These are phyloP conservation scores for Rhizomucor miehei DNA, from an alignment of 371 early-diverging fungal species.

Conservation along the genomic window DNA sequence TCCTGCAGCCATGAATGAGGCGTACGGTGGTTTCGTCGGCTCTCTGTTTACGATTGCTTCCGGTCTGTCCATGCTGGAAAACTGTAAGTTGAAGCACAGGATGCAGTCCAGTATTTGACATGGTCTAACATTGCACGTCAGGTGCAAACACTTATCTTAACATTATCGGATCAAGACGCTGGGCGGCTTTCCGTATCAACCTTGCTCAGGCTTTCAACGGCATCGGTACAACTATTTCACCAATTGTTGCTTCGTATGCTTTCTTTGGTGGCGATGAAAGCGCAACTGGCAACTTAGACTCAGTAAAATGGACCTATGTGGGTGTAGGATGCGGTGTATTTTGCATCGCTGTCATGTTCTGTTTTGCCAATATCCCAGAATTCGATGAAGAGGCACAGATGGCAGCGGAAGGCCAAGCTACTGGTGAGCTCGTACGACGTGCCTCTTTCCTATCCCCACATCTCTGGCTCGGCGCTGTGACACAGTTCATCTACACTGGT, in stretches of 20 bases:
- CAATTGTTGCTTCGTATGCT: conserved; percentile 45
- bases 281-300: conserved; percentile 18
- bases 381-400: conserved; percentile 38
- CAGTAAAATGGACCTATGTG: conserved; percentile 48
- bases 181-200: conserved; percentile 40
- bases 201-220: conserved; percentile 48
- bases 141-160: conserved; percentile 47
- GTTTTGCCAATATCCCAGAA: conserved; percentile 42
- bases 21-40: conserved; percentile 46
- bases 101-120: neutral
- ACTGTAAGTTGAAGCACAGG: conserved; percentile 22
- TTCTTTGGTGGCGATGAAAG: conserved; percentile 38
- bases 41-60: conserved; percentile 47
- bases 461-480: conserved; percentile 33
- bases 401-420: conserved; percentile 19
- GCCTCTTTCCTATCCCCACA: conserved; percentile 38
- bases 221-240: conserved; percentile 41
- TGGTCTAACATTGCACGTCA: conserved; percentile 5
- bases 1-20: conserved; percentile 31
- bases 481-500: conserved; percentile 45
- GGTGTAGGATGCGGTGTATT: conserved; percentile 48
- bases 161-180: conserved; percentile 34
- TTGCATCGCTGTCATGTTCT: conserved; percentile 34
- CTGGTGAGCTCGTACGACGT: conserved; percentile 15
- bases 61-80: conserved; percentile 47